Base-by-base conservation (phyloP, 1,139 yeast species). In the Nakaseomyces delphensis region DNA sequence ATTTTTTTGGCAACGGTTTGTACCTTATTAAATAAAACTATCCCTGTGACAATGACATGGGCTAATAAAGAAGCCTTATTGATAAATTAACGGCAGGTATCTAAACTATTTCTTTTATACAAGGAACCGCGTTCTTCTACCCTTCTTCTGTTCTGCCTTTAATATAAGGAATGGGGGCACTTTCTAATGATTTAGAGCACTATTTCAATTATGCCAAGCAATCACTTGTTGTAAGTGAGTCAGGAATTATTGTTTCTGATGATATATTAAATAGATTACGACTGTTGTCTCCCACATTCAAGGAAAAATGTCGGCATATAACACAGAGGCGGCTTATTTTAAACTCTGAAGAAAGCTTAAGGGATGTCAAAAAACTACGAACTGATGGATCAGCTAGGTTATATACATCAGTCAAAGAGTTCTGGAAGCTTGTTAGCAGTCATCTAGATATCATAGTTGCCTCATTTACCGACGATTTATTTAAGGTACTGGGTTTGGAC, bases 241-340 rank as follows among this genome's bases (percentile, higher is more conserved):
- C 35, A 4, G n/a, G 23, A 4, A 8, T 8, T 4, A 3, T 9
- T 9, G 14, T 31, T 7, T 18, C 23, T 4, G 23, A 7, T 19
- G 23, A 16, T 3, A n/a, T 6, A 11, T 18, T 31, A 19, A 16
- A 11, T 18, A 9, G 13, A 18, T 5, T 31, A 19, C 9, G 18
- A 11, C 13, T 31, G 6, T 23, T 31, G 4, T 31, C 35, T 4
- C 35, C 35, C 4, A n/a, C 13, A 11, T 31, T 16, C 11, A 31
- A 31, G 15, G 35, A 31, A 11, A 31, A 38, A 20, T 27, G 44
- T 23, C 39, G 42, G 5, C 14, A 9, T 13, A 19, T 42, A 19
- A 39, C 44, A 18, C 39, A 39, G 28, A 11, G 28, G n/a, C 36
- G 37, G 11, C 11, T 42, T 6, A 23, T 15, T n/a, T 11, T 18